Evolutionary conservation across 1,139 yeast species (phyloP).

Genomic region (Pneumocystis sp.): DNA sequence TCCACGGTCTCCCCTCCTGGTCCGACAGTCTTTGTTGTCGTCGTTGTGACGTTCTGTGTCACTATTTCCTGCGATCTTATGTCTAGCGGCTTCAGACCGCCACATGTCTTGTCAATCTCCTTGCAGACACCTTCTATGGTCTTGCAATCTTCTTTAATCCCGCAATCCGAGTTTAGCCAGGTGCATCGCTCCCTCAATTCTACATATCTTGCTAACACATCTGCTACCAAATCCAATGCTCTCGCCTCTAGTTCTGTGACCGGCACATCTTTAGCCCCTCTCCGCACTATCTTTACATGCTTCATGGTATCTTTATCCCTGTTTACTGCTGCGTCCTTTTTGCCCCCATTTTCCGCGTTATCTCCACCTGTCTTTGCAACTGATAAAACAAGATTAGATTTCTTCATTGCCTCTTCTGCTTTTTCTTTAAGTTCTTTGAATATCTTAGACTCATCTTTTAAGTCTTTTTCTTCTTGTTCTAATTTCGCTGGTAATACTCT

Average conservation of each 20-base stretch:
- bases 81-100: not conserved
- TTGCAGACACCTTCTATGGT: not conserved
- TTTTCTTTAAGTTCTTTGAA: not conserved
- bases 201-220: not conserved
- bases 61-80: not conserved
- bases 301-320: too few species aligned
- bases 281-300: too few species aligned
- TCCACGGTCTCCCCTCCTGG: not conserved
- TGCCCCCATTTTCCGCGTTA: not conserved
- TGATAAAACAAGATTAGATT: not conserved
- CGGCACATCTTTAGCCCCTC: not conserved
- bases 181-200: not conserved
- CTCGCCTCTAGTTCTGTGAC: not conserved
- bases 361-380: too few species aligned
- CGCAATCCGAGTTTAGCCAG: not conserved
- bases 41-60: not conserved
- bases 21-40: not conserved
- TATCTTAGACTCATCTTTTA: too few species aligned
- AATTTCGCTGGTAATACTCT: not conserved
- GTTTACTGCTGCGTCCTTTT: too few species aligned
- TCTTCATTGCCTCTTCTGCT: not conserved
- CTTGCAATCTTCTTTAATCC: not conserved
- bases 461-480: not conserved
- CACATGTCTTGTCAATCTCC: not conserved
- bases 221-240: not conserved